Evolutionary conservation across 164 flowering plant genomes (phyloP).

Genomic region (Nymphaea thermarum): DNA sequence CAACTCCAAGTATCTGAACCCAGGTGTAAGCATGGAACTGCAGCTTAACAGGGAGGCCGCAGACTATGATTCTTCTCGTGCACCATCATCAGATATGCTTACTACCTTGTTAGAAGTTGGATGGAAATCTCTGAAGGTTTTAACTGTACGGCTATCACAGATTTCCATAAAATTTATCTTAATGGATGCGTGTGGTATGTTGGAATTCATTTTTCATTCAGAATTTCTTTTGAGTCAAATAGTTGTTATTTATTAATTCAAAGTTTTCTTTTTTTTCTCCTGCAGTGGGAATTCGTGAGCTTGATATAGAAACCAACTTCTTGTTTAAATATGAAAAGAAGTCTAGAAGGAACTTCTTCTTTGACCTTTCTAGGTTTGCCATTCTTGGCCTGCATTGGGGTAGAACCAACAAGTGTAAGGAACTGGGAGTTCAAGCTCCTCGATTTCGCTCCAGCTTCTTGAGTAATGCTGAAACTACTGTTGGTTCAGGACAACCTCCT

Average conservation of each 20-base stretch:
- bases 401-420: conserved; percentile 9
- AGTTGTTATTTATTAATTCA: neutral
- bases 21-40: conserved; percentile 7
- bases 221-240: neutral
- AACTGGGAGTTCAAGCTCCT: conserved; percentile 23
- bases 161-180: conserved; percentile 37
- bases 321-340: conserved; percentile 23
- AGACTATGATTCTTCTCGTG: conserved; percentile 7
- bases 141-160: conserved; percentile 29
- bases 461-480: conserved; percentile 12
- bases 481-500: conserved; percentile 18
- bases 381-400: conserved; percentile 35
- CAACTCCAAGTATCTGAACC: neutral
- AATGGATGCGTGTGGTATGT: conserved; percentile 49
- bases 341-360: conserved; percentile 23
- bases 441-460: conserved; percentile 28
- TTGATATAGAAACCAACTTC: conserved; percentile 39
- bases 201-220: no score
- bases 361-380: conserved; percentile 39
- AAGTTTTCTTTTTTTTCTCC: conserved; percentile 1
- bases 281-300: conserved; percentile 56
- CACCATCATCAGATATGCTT: conserved; percentile 4
- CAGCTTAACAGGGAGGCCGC: conserved; percentile 5
- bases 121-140: conserved; percentile 23
- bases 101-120: conserved; percentile 8